These are phyloP conservation scores for Paramecium sonneborni DNA, from an alignment of 73 alveolate species.

Conservation along the genomic window DNA sequence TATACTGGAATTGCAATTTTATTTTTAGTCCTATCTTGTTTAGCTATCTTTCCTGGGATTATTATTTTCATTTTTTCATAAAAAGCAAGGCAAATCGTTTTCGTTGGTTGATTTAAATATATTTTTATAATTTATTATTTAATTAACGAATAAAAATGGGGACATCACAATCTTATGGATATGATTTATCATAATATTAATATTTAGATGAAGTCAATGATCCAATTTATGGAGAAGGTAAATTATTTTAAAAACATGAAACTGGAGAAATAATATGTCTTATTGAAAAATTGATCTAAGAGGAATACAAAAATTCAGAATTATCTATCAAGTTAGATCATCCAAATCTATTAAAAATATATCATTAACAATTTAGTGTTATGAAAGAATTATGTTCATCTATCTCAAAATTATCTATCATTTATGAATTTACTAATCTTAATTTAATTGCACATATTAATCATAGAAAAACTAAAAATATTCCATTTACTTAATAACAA, in stretches of 20 bases:
- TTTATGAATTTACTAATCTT: neutral
- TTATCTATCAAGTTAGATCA: neutral
- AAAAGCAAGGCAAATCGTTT: neutral
- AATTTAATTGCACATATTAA: neutral
- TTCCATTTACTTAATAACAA: conserved; percentile 12
- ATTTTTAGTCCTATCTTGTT: neutral
- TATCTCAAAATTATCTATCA: neutral
- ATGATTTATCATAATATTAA: neutral
- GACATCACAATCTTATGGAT: neutral
- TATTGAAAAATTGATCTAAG: neutral
- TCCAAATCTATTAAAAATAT: conserved; percentile 1
- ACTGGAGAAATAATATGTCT: conserved; percentile 24
- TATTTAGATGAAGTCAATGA: neutral
- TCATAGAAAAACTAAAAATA: conserved; percentile 1
- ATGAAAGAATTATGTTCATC: conserved; percentile 25
- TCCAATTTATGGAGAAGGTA: neutral
- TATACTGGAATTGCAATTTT: neutral
- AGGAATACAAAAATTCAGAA: neutral
- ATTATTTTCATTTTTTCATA: neutral
- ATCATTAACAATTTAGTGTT: neutral
- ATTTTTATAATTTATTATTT: neutral
- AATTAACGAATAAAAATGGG: neutral
- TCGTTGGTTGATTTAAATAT: neutral
- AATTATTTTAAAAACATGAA: conserved; percentile 4
- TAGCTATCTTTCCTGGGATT: conserved; percentile 19